phyloP scores from a whole-genome alignment of 768 basidiomycete genomes.

The Calocybe cyanea region DNA sequence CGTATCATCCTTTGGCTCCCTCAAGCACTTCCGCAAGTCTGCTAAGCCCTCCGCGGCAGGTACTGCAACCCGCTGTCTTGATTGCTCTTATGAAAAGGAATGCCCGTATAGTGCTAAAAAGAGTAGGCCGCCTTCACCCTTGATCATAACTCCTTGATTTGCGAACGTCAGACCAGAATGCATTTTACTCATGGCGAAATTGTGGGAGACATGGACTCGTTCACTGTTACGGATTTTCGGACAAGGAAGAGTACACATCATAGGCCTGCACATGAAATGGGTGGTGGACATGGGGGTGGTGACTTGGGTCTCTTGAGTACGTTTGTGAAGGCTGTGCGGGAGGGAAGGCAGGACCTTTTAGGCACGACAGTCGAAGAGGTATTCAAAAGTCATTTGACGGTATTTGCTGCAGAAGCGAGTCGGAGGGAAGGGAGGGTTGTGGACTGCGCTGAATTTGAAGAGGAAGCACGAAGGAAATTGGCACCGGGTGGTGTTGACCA shows the following conservation, averaged over 20 bases:
- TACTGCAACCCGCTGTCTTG: constrained; percentile 65
- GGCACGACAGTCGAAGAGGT: constrained; percentile 68
- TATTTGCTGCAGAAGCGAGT: constrained; percentile 85
- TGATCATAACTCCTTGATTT: constrained; percentile 75
- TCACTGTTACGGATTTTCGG: constrained; percentile 76
- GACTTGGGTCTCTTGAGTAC: constrained; percentile 71
- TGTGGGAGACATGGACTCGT: constrained; percentile 77
- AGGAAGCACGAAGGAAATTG: constrained; percentile 32
- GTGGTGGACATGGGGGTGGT: constrained; percentile 81
- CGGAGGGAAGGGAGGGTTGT: constrained; percentile 66
- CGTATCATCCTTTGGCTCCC: constrained; percentile 84
- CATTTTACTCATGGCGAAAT: constrained; percentile 89
- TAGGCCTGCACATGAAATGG: constrained; percentile 45
- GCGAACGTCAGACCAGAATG: constrained; percentile 78
- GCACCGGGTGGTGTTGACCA: background rate
- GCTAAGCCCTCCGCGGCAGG: constrained; percentile 70
- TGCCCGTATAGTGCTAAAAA: constrained; percentile 89
- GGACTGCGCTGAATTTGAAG: constrained; percentile 66
- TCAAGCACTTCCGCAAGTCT: constrained; percentile 75
- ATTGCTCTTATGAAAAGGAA: constrained; percentile 66
- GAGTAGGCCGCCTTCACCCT: constrained; percentile 51
- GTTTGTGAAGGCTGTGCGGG: constrained; percentile 74
- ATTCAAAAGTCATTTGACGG: constrained; percentile 74
- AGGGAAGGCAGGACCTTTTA: constrained; percentile 56
- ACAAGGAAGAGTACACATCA: constrained; percentile 41